phyloP scores from a whole-genome alignment of 1,139 yeast species.

The Debaryomycetaceae sp. region DNA sequence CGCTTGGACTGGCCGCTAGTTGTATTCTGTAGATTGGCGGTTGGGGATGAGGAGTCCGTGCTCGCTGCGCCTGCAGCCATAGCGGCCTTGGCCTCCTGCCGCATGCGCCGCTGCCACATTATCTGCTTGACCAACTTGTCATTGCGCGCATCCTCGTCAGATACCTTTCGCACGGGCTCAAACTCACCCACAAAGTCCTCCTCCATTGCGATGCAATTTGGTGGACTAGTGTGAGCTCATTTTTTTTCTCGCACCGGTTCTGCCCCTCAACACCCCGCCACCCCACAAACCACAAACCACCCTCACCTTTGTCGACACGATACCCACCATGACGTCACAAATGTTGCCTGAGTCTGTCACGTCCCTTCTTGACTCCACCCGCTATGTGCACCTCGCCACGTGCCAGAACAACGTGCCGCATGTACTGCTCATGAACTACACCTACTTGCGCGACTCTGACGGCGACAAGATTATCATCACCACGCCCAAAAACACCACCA shows the following conservation, averaged over 20 bases:
- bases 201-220: slow-evolving; percentile 7
- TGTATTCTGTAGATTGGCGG: not conserved
- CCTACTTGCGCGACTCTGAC: slow-evolving; percentile 45
- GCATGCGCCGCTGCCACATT: slow-evolving; percentile 2
- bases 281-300: slow-evolving; percentile 1
- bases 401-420: slow-evolving; percentile 67
- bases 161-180: slow-evolving; percentile 21
- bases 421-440: slow-evolving; percentile 84
- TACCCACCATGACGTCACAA: slow-evolving; percentile 8
- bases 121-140: slow-evolving; percentile 13
- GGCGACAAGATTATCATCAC: slow-evolving; percentile 59
- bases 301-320: slow-evolving; percentile 9
- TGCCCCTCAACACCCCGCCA: not conserved
- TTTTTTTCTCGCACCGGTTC: slow-evolving; percentile 1
- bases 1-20: not conserved
- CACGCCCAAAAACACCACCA: slow-evolving; percentile 64
- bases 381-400: slow-evolving; percentile 81
- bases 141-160: slow-evolving; percentile 17
- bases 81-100: slow-evolving; percentile 4
- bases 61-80: slow-evolving; percentile 2
- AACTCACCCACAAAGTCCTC: slow-evolving; percentile 30
- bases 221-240: not conserved
- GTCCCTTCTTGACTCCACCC: slow-evolving; percentile 50
- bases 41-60: not conserved
- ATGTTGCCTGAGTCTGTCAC: slow-evolving; percentile 56